Base-by-base conservation (phyloP, 2,329 filamentous ascomycete genomes). In the Paraconiothyrium sp. region DNA sequence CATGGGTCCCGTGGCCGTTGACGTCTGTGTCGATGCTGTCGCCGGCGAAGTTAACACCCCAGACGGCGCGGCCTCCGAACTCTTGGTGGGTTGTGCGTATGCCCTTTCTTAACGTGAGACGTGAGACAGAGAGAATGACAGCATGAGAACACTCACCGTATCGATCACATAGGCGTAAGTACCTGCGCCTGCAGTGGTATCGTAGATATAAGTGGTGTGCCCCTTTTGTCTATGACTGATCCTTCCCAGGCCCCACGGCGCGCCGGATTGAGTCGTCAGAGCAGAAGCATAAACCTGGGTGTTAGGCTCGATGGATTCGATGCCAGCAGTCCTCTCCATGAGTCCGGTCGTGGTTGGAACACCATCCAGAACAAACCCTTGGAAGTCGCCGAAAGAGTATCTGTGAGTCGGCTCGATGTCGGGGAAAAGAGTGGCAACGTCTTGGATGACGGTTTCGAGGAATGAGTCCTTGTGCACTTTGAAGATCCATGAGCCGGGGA, bases 141-240 rank as follows among this genome's bases (percentile, higher is more conserved):
- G 11, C 13, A 41, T 41, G 14, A 1, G 11, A 41, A 14, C 20
- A 39, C 34, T 39, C n/a, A 51, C 49, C 59, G 95, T 99, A 83
- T 99, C 95, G 76, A 99, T 97, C 68, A 98, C 92, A 78, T 99
- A 99, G 76, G 94, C 95, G 82, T 98, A 95, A 71, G 99, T 95
- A 79, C 95, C 95, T 85, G 98, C 94, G 79, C 95, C 95, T 77
- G 91, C 94, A 57, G 95, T 90, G 59, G 87, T 86, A 59, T 93
- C 87, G 80, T 95, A 98, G 39, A 98, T 87, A 85, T 99, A 99
- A 85, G 98, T 97, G 88, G 97, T 98, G 85, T 94, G 98, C 80
- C 89, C 94, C 72, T 92, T 90, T 68, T 95, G 86, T 71, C 95
- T 92, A 86, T 99, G 95, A 34, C 95, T 99, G 83, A 99, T 92